Base-by-base conservation (phyloP, 1,139 yeast species). In the Zygoascus meyerae region DNA sequence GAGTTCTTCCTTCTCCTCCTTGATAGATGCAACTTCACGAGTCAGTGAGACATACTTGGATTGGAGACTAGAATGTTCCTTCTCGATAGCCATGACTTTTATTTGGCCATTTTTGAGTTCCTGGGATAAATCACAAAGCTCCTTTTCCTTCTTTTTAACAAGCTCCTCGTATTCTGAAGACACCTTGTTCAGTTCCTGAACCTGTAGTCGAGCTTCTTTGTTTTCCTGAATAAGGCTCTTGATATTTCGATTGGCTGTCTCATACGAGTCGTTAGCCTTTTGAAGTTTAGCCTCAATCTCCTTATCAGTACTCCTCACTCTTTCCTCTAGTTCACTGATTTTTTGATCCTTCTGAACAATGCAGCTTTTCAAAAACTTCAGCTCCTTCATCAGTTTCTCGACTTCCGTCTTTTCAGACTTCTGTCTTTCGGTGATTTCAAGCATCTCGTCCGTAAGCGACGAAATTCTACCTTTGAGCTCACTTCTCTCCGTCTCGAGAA, bases 171-270 rank as follows among this genome's bases (percentile, higher is more conserved):
- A 64, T 38, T 67, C 69, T 1, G 63, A 52, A 8, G 72, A 65
- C 1, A 73, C 68, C 21, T 61, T 61, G 45, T 70, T 70, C 11
- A 70, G 56, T 2, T 63, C 55, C 42, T 66, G 58, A 39, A 74
- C 50, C 61, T 73, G 66, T 39, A 59, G 52, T 48, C 70, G 60
- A 18, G 81, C 64, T 15, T 64, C 69, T 16, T 66, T 65, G 56
- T 80, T 81, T 55, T 78, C 85, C 6, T 61, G 63, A 9, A 74
- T 66, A 34, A 81, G 65, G 10, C 71, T 69, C 49, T 72, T 69
- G 41, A 76, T 60, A 43, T 73, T 71, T 47, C 70, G 60, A 52
- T 66, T 67, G 5, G 75, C 69, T 18, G 59, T 54, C 43, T 59
- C 65, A 49, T 64, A 66, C 35, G 63, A 65, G 11, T 68, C 59